These are phyloP conservation scores for Ulota crispa DNA, from an alignment of 225 moss, liverwort and hornwort genomes.

Conservation along the genomic window DNA sequence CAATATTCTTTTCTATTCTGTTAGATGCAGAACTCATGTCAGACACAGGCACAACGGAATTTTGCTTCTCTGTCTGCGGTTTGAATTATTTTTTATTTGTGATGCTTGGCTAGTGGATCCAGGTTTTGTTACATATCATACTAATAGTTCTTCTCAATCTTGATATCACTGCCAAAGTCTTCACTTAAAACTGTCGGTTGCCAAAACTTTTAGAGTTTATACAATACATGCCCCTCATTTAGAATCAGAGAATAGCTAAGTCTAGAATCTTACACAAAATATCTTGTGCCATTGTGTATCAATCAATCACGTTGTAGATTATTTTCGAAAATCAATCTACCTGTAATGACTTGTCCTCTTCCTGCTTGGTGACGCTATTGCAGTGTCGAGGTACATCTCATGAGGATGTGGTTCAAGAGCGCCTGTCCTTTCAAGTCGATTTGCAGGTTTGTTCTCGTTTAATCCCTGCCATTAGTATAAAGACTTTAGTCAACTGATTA, in stretches of 20 bases:
- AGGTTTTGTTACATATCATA: neutral
- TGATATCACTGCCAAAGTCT: neutral
- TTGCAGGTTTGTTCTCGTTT: slow-evolving; percentile 47
- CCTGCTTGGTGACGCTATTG: slow-evolving; percentile 24
- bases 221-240: neutral
- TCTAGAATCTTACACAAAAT: neutral
- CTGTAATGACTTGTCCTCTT: slow-evolving; percentile 23
- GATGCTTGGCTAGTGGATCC: neutral
- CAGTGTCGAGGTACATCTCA: slow-evolving; percentile 71
- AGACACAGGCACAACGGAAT: neutral
- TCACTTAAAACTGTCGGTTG: neutral
- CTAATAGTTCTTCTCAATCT: neutral
- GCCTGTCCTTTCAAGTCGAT: slow-evolving; percentile 66
- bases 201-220: neutral
- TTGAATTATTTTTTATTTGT: neutral
- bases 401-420: slow-evolving; percentile 64
- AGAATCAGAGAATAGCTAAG: neutral
- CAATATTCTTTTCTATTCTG: neutral
- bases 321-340: neutral
- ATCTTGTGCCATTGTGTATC: neutral
- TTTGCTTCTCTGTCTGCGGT: slow-evolving; percentile 6
- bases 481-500: neutral
- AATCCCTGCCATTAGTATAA: neutral
- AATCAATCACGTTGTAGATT: neutral
- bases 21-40: neutral